A percentile compares a stretch with the other conserved stretches of the same genome.
These are phyloP conservation scores for Metschnikowia peoriensis DNA, from an alignment of 805 yeast genomes.

Conservation along the genomic window DNA sequence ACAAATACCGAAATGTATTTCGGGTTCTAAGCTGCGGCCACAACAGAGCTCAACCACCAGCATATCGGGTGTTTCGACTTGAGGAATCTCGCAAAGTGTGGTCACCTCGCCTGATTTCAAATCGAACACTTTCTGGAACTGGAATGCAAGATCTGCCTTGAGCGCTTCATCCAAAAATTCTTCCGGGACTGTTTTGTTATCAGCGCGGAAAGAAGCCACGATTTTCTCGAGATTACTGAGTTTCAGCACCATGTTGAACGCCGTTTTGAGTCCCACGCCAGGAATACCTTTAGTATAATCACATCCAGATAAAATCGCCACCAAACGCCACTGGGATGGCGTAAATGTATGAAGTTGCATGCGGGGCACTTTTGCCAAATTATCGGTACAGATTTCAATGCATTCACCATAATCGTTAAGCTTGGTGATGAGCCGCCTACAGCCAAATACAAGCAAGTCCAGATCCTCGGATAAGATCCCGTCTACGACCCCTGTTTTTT, in stretches of 20 bases:
- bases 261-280: conserved; percentile 77
- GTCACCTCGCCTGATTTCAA: conserved; percentile 51
- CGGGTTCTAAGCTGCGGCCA: conserved; percentile 43
- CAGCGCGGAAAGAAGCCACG: conserved; percentile 53
- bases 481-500: conserved; percentile 67
- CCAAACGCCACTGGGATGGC: conserved; percentile 59
- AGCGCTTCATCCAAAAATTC: conserved; percentile 58
- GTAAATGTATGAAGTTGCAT: conserved; percentile 51
- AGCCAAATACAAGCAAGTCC: conserved; percentile 87
- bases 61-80: conserved; percentile 27
- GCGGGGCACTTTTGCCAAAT: conserved; percentile 49
- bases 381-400: conserved; percentile 59
- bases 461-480: conserved; percentile 94
- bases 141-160: conserved; percentile 76
- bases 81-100: conserved; percentile 47
- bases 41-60: conserved; percentile 46
- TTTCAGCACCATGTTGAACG: conserved; percentile 57
- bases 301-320: conserved; percentile 93
- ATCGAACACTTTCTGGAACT: conserved; percentile 80
- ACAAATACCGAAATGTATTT: conserved; percentile 56
- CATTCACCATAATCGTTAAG: conserved; percentile 74
- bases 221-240: conserved; percentile 54
- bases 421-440: conserved; percentile 72
- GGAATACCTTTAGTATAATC: conserved; percentile 89
- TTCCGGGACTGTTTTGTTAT: conserved; percentile 59